A percentile compares a stretch with the other conserved stretches of the same genome.
phyloP scores from a whole-genome alignment of 768 basidiomycete species.

The Pulveroboletus sp. region DNA sequence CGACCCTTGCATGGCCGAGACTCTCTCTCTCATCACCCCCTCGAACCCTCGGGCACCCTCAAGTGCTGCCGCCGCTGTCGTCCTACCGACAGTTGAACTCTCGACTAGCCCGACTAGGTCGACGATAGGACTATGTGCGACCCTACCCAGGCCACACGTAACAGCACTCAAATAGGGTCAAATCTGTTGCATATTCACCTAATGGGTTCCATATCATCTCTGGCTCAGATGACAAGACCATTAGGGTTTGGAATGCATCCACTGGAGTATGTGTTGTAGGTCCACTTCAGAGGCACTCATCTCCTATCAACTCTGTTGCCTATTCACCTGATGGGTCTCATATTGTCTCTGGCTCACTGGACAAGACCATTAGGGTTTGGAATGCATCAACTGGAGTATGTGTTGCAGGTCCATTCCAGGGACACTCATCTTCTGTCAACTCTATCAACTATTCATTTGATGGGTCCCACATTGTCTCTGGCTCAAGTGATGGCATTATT shows the following conservation, averaged over 20 bases:
- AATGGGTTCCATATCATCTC: background rate
- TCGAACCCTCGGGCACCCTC: too few relatives aligned
- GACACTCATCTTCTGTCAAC: background rate
- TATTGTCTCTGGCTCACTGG: background rate
- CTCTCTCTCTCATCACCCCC: too few relatives aligned
- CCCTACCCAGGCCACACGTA: too few relatives aligned
- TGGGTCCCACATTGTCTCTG: background rate
- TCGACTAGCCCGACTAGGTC: too few relatives aligned
- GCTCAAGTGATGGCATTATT: background rate
- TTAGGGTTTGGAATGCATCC: background rate
- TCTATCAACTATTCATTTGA: background rate
- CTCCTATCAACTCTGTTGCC: background rate
- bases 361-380: background rate
- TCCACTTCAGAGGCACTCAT: constrained; percentile 1
- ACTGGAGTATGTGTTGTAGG: background rate
- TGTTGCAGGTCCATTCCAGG: background rate
- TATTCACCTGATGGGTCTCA: background rate
- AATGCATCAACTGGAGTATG: background rate
- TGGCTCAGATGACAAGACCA: background rate
- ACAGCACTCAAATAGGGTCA: too few relatives aligned
- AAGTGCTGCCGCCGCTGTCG: too few relatives aligned
- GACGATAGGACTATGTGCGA: too few relatives aligned
- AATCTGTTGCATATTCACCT: background rate
- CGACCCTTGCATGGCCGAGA: too few relatives aligned
- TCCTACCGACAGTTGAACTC: too few relatives aligned